Base-by-base conservation (phyloP, 2,329 filamentous ascomycete genomes). In the Beauveria bassiana region DNA sequence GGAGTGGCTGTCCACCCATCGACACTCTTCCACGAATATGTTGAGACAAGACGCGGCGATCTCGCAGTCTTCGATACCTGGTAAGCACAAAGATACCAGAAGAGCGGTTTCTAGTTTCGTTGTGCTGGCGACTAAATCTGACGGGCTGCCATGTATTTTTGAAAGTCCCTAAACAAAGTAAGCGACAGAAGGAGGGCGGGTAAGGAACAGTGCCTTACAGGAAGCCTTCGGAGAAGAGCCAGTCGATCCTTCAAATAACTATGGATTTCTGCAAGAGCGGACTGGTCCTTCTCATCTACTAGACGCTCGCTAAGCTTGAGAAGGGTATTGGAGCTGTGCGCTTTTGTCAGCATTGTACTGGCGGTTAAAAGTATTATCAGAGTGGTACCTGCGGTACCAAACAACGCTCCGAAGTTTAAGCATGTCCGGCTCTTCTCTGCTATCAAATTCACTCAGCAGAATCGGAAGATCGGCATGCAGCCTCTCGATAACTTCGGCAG, bases 11-110 rank as follows among this genome's bases (percentile, higher is more conserved):
- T 85, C 79, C 20, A 86, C 76, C 46, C 84, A 75, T 16, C 76
- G 74, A 64, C 81, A 84, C 68, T 88, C 85, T 59, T 87, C 81
- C n/a, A 86, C 79, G 63, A 86, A 83, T 1, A 86, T 72, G 4
- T 79, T 79, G 59, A 88, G 83, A 66, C 83, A 86, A 16, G 79
- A 80, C 1, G 84, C 87, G 9, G 87, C 85, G 16, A 85, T 74
- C 65, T 86, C 85, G 67, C 86, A 89, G 8, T 80, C 83, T 52
- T 87, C 84, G 42, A 89, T 81, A 62, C 87, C 84, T 7, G 84
- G 78, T 18, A 86, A 88, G 68, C 86, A 89, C 8, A 89, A 77
- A 1, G 84, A 82, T 10, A 87, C 80, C 5, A 89, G 73, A 46
- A 89, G 79, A 1, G 84, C 77, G 0, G 84, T 86, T 71, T 89